Evolutionary conservation across 495 filamentous ascomycete genomes (phyloP).

Genomic region (Aspergillus heteromorphus): DNA sequence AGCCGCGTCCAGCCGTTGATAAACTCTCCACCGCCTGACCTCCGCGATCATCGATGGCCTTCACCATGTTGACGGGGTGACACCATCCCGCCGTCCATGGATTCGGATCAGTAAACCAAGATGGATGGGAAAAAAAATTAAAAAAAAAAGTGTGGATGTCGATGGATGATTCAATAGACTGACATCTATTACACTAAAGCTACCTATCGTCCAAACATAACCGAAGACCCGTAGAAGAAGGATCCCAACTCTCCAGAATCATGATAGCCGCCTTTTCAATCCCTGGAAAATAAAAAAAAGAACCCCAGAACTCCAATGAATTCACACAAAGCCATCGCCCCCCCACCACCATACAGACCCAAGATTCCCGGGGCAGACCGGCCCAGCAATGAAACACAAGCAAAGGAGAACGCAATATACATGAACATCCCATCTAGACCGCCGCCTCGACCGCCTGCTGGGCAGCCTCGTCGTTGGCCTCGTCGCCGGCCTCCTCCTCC

Average conservation of each 20-base stretch:
- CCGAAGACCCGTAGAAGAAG: constrained; percentile 4
- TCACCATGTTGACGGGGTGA: no score
- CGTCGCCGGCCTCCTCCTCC: constrained; percentile 67
- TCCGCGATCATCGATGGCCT: no score
- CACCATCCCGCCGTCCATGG: no score
- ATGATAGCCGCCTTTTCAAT: constrained; percentile 17
- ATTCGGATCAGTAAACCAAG: no score
- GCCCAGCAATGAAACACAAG: constrained; percentile 5
- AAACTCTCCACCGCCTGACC: no score
- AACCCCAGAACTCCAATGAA: constrained; percentile 12
- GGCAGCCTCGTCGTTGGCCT: constrained; percentile 51
- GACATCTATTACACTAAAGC: constrained; percentile 9
- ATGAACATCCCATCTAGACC: constrained; percentile 16
- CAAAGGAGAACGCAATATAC: constrained; percentile 8
- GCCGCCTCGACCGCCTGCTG: constrained; percentile 27
- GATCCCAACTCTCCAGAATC: neutral
- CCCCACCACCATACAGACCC: constrained; percentile 2
- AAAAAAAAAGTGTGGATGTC: no score
- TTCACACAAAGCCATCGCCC: constrained; percentile 11
- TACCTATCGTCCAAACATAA: constrained; percentile 10
- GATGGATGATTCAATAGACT: constrained; percentile 1
- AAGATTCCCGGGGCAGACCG: constrained; percentile 5
- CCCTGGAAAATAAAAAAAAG: constrained; percentile 2
- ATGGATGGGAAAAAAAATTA: no score
- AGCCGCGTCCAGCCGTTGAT: no score